phyloP scores from a whole-genome alignment of 2,329 filamentous ascomycete species.

The Tolypocladium tropicale region DNA sequence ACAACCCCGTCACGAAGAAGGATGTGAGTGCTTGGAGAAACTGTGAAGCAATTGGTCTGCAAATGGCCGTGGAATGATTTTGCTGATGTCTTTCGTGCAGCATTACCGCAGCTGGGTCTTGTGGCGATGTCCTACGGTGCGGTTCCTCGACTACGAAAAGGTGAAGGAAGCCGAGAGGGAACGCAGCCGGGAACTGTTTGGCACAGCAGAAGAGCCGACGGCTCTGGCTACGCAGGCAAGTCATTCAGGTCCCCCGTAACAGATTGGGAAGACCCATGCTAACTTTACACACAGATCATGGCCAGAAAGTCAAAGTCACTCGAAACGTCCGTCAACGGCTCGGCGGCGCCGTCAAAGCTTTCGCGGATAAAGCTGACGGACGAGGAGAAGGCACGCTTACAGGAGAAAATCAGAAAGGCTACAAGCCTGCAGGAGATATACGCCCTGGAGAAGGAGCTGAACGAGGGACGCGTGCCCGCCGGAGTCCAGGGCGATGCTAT shows the following conservation, averaged over 20 bases:
- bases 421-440: conserved; percentile 87
- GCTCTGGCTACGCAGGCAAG: conserved; percentile 59
- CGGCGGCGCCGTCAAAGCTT: conserved; percentile 45
- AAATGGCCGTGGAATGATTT: not conserved
- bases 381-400: conserved; percentile 73
- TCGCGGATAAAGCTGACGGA: conserved; percentile 79
- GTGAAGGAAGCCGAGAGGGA: conserved; percentile 78
- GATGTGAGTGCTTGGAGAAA: conserved; percentile 53
- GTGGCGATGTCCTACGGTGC: conserved; percentile 73
- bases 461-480: conserved; percentile 74
- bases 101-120: conserved; percentile 89
- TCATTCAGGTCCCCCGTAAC: not conserved
- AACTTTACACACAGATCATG: conserved; percentile 50
- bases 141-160: conserved; percentile 88
- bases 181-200: conserved; percentile 72
- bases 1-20: conserved; percentile 86
- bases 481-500: conserved; percentile 49
- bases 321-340: conserved; percentile 39
- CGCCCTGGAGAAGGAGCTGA: conserved; percentile 79
- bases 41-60: not conserved
- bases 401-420: conserved; percentile 80
- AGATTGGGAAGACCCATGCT: not conserved
- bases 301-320: conserved; percentile 72
- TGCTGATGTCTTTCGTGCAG: conserved; percentile 30
- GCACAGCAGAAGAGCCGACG: conserved; percentile 66